Evolutionary conservation across 2,329 filamentous ascomycete genomes (phyloP).

Genomic region (Alternaria arborescens): DNA sequence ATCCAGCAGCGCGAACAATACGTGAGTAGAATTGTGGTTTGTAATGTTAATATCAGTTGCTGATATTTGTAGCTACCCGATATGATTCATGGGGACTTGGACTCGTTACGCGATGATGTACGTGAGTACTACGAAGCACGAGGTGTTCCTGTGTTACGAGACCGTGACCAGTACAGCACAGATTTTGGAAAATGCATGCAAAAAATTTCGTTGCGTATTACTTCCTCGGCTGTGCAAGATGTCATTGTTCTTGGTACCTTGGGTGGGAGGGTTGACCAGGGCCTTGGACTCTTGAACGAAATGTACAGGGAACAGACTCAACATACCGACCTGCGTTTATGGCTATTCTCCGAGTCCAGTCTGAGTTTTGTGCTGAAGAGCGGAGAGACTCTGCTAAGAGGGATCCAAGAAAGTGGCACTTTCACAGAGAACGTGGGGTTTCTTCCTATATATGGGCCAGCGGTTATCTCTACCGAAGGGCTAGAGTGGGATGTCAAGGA

Average conservation of each 20-base stretch:
- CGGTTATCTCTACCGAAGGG: constrained; percentile 79
- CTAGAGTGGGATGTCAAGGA: constrained; percentile 89
- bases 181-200: constrained; percentile 86
- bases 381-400: constrained; percentile 73
- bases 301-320: constrained; percentile 65
- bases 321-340: constrained; percentile 64
- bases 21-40: constrained; percentile 33
- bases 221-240: constrained; percentile 54
- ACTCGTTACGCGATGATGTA: constrained; percentile 75
- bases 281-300: constrained; percentile 86
- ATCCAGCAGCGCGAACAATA: constrained; percentile 35
- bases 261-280: constrained; percentile 91
- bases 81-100: constrained; percentile 87
- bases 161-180: constrained; percentile 85
- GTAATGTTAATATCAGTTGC: background rate
- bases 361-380: constrained; percentile 81
- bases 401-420: constrained; percentile 59
- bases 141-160: constrained; percentile 69
- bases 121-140: constrained; percentile 71
- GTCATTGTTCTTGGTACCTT: constrained; percentile 86
- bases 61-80: constrained; percentile 53
- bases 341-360: constrained; percentile 81
- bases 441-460: constrained; percentile 80
- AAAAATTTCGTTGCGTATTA: constrained; percentile 61
- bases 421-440: constrained; percentile 87